These are phyloP conservation scores for Isabelozyma gotoi DNA, from an alignment of 805 yeast genomes.

Conservation along the genomic window DNA sequence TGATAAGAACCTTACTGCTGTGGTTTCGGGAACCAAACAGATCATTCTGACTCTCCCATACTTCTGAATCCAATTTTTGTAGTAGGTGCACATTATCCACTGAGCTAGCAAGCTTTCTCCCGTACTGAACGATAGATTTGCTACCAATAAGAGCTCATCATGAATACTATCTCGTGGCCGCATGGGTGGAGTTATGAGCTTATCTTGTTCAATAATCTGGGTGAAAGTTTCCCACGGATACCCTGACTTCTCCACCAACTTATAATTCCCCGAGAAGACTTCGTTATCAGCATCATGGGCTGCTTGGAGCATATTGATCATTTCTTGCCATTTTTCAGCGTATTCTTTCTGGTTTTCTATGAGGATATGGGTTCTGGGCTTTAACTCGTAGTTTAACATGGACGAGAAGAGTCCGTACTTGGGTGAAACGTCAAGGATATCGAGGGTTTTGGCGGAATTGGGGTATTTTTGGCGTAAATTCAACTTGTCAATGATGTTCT, in stretches of 20 bases:
- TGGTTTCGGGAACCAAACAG: slow-evolving; percentile 59
- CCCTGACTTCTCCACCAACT: slow-evolving; percentile 48
- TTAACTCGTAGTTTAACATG: slow-evolving; percentile 55
- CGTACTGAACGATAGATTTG: slow-evolving; percentile 52
- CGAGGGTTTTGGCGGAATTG: slow-evolving; percentile 34
- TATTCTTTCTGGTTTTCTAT: slow-evolving; percentile 49
- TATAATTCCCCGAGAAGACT: slow-evolving; percentile 20
- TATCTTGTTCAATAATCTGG: slow-evolving; percentile 45
- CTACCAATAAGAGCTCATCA: slow-evolving; percentile 55
- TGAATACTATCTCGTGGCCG: slow-evolving; percentile 43
- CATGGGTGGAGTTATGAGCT: slow-evolving; percentile 31
- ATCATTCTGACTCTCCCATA: slow-evolving; percentile 75
- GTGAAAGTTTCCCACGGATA: slow-evolving; percentile 66
- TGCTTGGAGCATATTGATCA: slow-evolving; percentile 20
- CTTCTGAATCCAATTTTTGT: slow-evolving; percentile 71
- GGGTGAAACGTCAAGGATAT: slow-evolving; percentile 60
- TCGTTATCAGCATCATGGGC: slow-evolving; percentile 22
- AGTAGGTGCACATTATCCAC: slow-evolving; percentile 66
- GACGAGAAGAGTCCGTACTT: slow-evolving; percentile 62
- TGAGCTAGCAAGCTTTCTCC: slow-evolving; percentile 75
- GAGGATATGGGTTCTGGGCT: slow-evolving; percentile 64
- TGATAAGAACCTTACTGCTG: slow-evolving; percentile 56
- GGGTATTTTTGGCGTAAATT: slow-evolving; percentile 37
- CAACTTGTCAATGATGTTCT: slow-evolving; percentile 47
- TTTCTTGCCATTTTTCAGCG: slow-evolving; percentile 24